Evolutionary conservation across 768 basidiomycete genomes (phyloP), one percentile per base, ranked within the genome.

Genomic region (Neoboletus brunneissimus): DNA sequence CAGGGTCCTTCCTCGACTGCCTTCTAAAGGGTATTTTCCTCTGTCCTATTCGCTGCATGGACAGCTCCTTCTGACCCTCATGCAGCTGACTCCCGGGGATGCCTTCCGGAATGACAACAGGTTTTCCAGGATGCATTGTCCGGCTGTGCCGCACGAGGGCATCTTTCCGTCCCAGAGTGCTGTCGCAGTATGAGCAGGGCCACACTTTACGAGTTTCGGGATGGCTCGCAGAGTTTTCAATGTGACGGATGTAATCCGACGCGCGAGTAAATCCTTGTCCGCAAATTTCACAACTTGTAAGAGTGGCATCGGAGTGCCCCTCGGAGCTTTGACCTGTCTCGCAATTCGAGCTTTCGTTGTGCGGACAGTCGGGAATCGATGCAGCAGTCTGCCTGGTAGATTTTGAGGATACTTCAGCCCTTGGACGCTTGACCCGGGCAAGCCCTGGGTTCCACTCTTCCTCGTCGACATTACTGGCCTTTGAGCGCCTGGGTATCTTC

Each of bases 131-230:
- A n/a, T 69, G 68, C 5, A 59, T 31, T 2, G 65, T 60, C 15
- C 50, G 63, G 15, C 70, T 55, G 34, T 69, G 68, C 1, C 68
- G 57, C 27, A 20, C 29, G 0, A 72, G 66, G 4, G 68, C 70
- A 32, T 69, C 68, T 34, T 54, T 61, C 7, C 68, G 66, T n/a
- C 68, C 65, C n/a, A 69, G 29, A 0, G 31, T 13, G 5, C 50
- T 63, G 1, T 66, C 35, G 23, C 68, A 69, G 31, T 60, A 42
- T 7, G 56, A 54, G 12, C 68, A 69, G 1, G 59, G 65, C 67
- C 67, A 67, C 35, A 67, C n/a, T 35, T 57, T 67, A 3, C 67
- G 62, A 0, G 67, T 67, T 16, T 62, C 67, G 0, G 66, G 66
- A 48, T 69, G 66, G 15, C 13, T 56, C 0, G 59, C 25, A 2